Base-by-base conservation (phyloP, 768 basidiomycete genomes). In the Macrolepiota albuminosa region DNA sequence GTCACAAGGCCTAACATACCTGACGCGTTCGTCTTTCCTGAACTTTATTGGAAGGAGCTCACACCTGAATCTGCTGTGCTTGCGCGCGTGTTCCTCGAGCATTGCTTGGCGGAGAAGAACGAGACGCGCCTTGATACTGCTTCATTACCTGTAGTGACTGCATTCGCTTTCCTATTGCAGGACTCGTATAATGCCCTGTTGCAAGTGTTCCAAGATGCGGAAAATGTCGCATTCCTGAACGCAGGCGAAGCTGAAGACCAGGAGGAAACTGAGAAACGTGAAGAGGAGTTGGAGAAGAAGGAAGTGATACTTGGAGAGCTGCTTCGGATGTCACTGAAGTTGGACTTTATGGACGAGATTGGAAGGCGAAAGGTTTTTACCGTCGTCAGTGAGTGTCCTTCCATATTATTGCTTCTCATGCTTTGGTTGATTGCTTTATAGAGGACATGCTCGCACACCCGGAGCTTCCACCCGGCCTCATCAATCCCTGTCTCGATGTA, bases 301-400 rank as follows among this genome's bases (percentile, higher is more conserved):
- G 89, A 90, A 63, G 87, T 93, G 58, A 75, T 94, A 11, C 81
- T 97, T 49, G 80, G 86, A 3, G 93, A 98, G 69, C 76, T 98
- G 66, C 78, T 98, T 37, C 82, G 82, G 57, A 83, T 97, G 61
- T 89, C 91, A 0, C 79, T 92, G 34, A 87, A 88, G 63, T 76
- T 94, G 45, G 96, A 98, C 71, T 98, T 95, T 65, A 86, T 86
- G 29, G 96, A 99, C 71, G 95, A 98, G 71, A 94, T 96, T 67
- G 96, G 96, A 9, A 74, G 96, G 57, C 76, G 96, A 58, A 94
- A 93, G 73, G 90, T 95, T 75, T 95, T 94, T 68, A 82, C 85
- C 47, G 87, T 98, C 33, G 87, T 95, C 64, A 86, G 94, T 89
- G 68, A 73, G 90, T 86, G 29, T 33, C 2, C 14, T 24, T n/a